Percentiles rank a stretch among this genome's conserved stretches.
phyloP scores from a whole-genome alignment of 83 land plant species.

The Diphasiastrum complanatum region DNA sequence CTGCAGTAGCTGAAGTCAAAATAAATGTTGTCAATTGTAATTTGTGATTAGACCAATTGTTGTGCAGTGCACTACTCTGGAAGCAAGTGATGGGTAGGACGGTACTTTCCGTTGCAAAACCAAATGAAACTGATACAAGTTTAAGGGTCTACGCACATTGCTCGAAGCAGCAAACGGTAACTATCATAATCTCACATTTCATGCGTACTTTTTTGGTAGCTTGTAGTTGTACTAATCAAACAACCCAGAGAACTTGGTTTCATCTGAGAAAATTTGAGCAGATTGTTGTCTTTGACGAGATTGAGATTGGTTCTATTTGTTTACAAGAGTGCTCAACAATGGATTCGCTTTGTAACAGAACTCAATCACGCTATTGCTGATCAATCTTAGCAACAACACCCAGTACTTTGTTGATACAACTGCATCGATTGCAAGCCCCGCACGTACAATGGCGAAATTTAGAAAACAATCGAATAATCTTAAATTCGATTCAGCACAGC shows the following conservation, averaged over 20 bases:
- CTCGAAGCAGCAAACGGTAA: neutral
- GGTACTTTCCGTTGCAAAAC: neutral
- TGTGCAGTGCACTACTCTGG: slow-evolving; percentile 3
- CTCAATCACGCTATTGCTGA: neutral
- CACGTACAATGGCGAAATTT: too few relatives aligned
- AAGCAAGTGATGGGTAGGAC: slow-evolving; percentile 8
- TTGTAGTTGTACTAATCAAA: neutral
- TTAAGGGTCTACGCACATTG: slow-evolving; percentile 2
- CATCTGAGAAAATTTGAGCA: neutral
- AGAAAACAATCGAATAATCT: too few relatives aligned
- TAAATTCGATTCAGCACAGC: too few relatives aligned
- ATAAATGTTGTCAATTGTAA: neutral
- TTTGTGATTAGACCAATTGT: too few relatives aligned
- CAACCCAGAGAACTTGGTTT: neutral
- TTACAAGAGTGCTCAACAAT: neutral
- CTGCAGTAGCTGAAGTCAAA: neutral
- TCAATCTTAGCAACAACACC: slow-evolving; percentile 5
- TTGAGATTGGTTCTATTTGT: neutral
- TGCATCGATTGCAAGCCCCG: too few relatives aligned
- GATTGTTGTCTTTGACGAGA: neutral
- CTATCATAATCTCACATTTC: too few relatives aligned
- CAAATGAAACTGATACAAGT: neutral
- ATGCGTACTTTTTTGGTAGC: too few relatives aligned
- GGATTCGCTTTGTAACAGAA: neutral
- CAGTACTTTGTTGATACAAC: neutral